Evolutionary conservation across 352 stramenopile genomes (phyloP).

Genomic region (Blastocystis sp.): DNA sequence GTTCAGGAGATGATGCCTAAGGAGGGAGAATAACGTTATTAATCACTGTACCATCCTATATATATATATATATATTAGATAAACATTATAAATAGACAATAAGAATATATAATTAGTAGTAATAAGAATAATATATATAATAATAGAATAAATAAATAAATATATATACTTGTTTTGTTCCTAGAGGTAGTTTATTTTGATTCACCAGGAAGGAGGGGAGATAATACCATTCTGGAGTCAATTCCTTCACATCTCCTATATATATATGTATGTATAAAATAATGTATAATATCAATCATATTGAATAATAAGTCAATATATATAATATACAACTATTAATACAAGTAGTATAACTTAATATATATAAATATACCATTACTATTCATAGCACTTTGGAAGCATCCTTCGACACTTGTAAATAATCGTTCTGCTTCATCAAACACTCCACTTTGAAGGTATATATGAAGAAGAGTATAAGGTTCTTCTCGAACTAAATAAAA

Average conservation of each 20-base stretch:
- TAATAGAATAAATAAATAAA: constrained; percentile 33
- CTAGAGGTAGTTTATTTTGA: constrained; percentile 74
- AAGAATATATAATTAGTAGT: too few species aligned
- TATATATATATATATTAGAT: too few species aligned
- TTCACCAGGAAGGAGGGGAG: constrained; percentile 80
- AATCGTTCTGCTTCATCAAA: constrained; percentile 87
- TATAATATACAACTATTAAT: neutral
- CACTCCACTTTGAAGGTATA: constrained; percentile 72
- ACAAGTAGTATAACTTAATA: neutral
- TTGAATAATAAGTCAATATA: constrained; percentile 46
- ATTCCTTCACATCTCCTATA: constrained; percentile 84
- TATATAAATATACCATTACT: too few species aligned
- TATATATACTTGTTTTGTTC: constrained; percentile 55
- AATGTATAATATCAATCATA: too few species aligned
- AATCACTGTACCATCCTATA: constrained; percentile 54
- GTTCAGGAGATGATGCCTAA: constrained; percentile 71
- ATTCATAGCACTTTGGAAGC: constrained; percentile 73
- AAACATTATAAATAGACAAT: too few species aligned
- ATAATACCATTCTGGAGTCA: constrained; percentile 85
- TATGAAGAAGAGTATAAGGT: constrained; percentile 73
- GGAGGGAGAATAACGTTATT: constrained; percentile 66
- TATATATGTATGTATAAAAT: too few species aligned
- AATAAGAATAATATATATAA: too few species aligned
- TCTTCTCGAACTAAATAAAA: constrained; percentile 84
- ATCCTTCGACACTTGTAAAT: constrained; percentile 70